Evolutionary conservation across 2,329 filamentous ascomycete genomes (phyloP), one percentile per base, ranked within the genome.

Genomic region (Botrytis elliptica): DNA sequence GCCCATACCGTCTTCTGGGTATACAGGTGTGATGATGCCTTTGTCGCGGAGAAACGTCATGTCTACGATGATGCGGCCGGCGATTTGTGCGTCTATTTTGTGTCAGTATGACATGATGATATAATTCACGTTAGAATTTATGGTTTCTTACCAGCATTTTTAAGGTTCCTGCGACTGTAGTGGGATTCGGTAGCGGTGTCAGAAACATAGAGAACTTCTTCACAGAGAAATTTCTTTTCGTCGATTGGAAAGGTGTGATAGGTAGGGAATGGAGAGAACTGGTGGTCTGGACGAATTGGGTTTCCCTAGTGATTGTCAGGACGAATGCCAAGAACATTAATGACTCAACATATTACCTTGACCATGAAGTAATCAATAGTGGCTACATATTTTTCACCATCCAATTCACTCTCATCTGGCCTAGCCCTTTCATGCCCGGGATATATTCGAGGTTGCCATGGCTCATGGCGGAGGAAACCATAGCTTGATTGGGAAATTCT

Each of bases 311-410:
- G n/a, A 12, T 29, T 22, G 62, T 70, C 29, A 72, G 65, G 7
- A 46, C 29, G 25, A n/a, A 42, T 16, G 25, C 12, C 22, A 25
- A 8, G 22, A 57, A 7, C 40, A 25, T 42, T n/a, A n/a, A 52
- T 49, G 9, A 18, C n/a, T 62, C 29, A 22, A 33, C 4, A 36
- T 33, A 38, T 62, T 44, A 75, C 76, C 65, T 77, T 77, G 6
- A 74, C 25, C 59, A 78, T 74, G 18, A 78, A 76, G 33, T 76
- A 78, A 36, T 74, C 70, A 33, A 78, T 76, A 9, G 75, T 75
- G 38, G 52, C 44, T 20, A 77, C 73, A 42, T 77, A 77, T 36
- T 40, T 14, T 25, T 75, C 63, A 0, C 74, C 71, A 63, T 78
- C 77, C 20, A 75, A 16, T 38, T 74, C 46, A 36, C 73, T 75